Evolutionary conservation across 371 early-diverging fungal genomes (phyloP), one percentile per base, ranked within the genome.

Genomic region (Gilbertella persicaria): DNA sequence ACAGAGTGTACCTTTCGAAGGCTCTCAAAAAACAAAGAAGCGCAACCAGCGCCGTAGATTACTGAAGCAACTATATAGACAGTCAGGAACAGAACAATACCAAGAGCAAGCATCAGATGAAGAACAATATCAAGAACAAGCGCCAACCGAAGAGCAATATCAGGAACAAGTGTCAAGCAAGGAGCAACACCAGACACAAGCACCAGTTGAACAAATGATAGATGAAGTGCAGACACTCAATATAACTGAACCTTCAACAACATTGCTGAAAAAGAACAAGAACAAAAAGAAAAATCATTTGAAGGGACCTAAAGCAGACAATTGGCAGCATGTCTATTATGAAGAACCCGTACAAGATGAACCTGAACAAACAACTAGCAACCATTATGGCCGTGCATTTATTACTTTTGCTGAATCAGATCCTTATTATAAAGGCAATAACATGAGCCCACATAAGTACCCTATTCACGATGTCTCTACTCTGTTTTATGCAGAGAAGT

Each of bases 221-320:
- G 13, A 2, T 6, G 33, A 39, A 39, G 39, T 2, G 16, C 17
- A 7, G n/a, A n/a, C 12, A 17, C 20, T 17, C 12, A 39, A 20
- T 3, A 16, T n/a, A 5, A 5, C 16, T 28, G 7, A 37, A 9
- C 28, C 39, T 17, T 45, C 54, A 16, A 25, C 3, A 12, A n/a
- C 21, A 25, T 30, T 58, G 4, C 19, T 58, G 14, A 58, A 58
- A n/a, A 50, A 58, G 43, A 58, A 58, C 25, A 58, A 58, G 28
- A 58, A 58, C 23, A 58, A 58, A 38, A 58, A 58, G 19, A 58
- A 58, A 26, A 37, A 58, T 17, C 58, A 58, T 24, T 5, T 58
- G 19, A 58, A 50, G n/a, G 29, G 39, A 16, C 29, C 8, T 4
- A 48, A 46, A 9, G 53, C 44, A 24, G 45, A 37, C 21, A 36